Evolutionary conservation across 73 alveolate species (phyloP).

Genomic region (Paramecium caudatum): DNA sequence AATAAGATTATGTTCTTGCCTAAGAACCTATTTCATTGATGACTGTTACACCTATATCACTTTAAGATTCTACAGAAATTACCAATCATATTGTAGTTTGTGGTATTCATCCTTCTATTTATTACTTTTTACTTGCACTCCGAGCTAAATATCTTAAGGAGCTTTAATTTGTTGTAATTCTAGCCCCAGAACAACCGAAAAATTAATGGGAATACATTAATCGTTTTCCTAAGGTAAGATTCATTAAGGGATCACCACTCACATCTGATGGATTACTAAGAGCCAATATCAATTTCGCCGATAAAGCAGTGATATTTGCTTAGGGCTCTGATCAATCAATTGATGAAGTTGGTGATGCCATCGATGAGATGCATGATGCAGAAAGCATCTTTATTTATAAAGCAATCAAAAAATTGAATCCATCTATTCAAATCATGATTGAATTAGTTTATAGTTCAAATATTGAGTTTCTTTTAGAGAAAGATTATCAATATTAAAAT

Average conservation of each 20-base stretch:
- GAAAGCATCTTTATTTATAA: constrained; percentile 95
- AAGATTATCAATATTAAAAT: constrained; percentile 79
- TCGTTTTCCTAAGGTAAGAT: constrained; percentile 87
- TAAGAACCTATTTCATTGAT: constrained; percentile 81
- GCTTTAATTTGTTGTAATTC: constrained; percentile 89
- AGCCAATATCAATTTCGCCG: constrained; percentile 98
- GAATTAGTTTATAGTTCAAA: constrained; percentile 95
- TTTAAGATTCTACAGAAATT: constrained; percentile 84
- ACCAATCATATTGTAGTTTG: constrained; percentile 96
- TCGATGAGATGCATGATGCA: constrained; percentile 97
- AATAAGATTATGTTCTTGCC: constrained; percentile 83
- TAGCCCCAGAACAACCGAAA: constrained; percentile 88
- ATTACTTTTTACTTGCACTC: constrained; percentile 93
- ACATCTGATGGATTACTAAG: constrained; percentile 92
- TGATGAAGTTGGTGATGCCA: constrained; percentile 76
- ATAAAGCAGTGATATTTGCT: constrained; percentile 97
- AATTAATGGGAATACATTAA: constrained; percentile 95
- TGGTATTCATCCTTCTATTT: constrained; percentile 96
- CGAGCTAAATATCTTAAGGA: constrained; percentile 95
- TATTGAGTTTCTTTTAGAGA: constrained; percentile 93
- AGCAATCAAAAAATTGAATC: constrained; percentile 95
- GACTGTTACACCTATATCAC: constrained; percentile 79
- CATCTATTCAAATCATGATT: constrained; percentile 93
- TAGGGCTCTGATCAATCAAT: constrained; percentile 85
- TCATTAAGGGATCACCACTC: constrained; percentile 94